Evolutionary conservation across 768 basidiomycete species (phyloP), one percentile per base, ranked within the genome.

Genomic region (Hygrophorus pudorinus): DNA sequence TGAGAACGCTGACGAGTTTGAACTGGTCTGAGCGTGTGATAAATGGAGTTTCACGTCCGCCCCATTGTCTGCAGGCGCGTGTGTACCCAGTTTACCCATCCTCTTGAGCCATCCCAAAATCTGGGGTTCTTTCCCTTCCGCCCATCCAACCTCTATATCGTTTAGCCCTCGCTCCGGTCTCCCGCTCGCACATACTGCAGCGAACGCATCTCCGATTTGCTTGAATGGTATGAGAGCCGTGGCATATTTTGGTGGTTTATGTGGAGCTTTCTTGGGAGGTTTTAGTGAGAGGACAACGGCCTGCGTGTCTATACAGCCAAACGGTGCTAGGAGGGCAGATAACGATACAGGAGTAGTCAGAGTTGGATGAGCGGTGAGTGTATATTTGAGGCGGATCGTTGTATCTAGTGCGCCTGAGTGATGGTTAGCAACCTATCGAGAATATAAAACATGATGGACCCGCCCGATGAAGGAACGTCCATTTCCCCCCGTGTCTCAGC

Each of bases 171-270:
- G 63, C 46, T 75, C 75, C 41, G 61, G 66, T 35, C 62, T 62
- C 13, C 68, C 74, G 46, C 64, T 78, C 18, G 74, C 79, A 50
- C 78, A 78, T 1, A 89, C 80, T 2, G 78, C 83, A 2, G 78
- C 81, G 55, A 86, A 85, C 2, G 88, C 86, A 34, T 81, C 75
- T 1, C 79, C 72, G 36, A 89, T 79, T 51, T 79, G 81, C 47
- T 76, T 73, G 59, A 89, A 90, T 5, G 84, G 79, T 0, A 88
- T 75, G 4, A 85, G 68, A 0, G 88, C 87, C 5, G 72, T 85
- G 1, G 74, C 82, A 32, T 69, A 68, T 50, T 81, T 88, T 3
- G 75, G 72, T 13, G 72, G 67, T 53, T 76, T 78, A 17, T 70
- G 66, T 0, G 71, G 62, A 0, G 67, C 59, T 48, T 78, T 76